Evolutionary conservation across 2,329 filamentous ascomycete species (phyloP).

Genomic region (Penicillium concentricum): DNA sequence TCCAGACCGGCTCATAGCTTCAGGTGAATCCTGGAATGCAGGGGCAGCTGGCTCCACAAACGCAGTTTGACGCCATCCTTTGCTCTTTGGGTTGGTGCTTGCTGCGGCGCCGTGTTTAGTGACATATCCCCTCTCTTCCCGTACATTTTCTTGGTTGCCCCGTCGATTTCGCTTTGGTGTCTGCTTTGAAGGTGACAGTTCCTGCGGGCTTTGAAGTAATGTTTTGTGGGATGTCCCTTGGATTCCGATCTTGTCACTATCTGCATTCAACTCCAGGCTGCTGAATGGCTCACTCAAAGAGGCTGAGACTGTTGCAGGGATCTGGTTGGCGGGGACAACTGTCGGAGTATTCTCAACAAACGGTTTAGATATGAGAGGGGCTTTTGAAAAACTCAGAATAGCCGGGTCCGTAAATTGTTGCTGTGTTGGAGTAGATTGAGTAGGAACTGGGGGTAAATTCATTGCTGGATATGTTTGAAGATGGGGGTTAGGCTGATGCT

Average conservation of each 20-base stretch:
- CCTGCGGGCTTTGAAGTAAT: constrained; percentile 19
- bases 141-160: constrained; percentile 43
- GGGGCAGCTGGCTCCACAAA: constrained; percentile 54
- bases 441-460: constrained; percentile 11
- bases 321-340: constrained; percentile 9
- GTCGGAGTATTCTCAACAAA: neutral
- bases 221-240: constrained; percentile 15
- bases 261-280: constrained; percentile 37
- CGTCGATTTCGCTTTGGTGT: constrained; percentile 46
- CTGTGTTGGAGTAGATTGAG: constrained; percentile 30
- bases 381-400: constrained; percentile 66
- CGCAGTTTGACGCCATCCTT: constrained; percentile 68
- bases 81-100: constrained; percentile 49
- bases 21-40: constrained; percentile 44
- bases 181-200: constrained; percentile 23
- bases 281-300: constrained; percentile 48
- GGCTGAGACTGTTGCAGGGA: constrained; percentile 29
- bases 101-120: constrained; percentile 34
- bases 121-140: constrained; percentile 45
- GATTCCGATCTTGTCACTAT: constrained; percentile 16
- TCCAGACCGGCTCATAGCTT: constrained; percentile 25
- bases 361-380: constrained; percentile 16
- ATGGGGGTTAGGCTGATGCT: constrained; percentile 2
- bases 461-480: constrained; percentile 1
- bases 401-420: constrained; percentile 73